Base-by-base conservation (phyloP, 2,329 filamentous ascomycete species). In the Trichoderma oligosporum region DNA sequence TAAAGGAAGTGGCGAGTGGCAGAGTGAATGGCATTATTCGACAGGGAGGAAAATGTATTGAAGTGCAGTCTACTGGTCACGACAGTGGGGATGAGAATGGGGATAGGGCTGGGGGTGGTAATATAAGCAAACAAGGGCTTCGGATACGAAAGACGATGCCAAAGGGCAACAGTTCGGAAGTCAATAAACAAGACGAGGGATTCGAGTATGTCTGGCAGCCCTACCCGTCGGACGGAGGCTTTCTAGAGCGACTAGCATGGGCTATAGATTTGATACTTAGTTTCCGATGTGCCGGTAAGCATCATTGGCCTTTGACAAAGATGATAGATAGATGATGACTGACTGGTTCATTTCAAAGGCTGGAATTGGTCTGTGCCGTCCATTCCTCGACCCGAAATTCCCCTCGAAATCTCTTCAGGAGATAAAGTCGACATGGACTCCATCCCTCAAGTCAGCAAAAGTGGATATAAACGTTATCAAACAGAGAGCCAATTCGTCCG, bases 171-270 rank as follows among this genome's bases (percentile, higher is more conserved):
- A 24, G 29, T 20, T 14, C 16, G 20, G 7, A 27, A 7, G n/a
- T 7, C 6, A 8, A 20, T 9, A 18, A 27, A n/a, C 18, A 29
- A 4, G 25, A 27, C 14, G 16, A 52, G 12, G 39, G 33, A 29
- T 71, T 72, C 44, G 76, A 81, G 57, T 85, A 84, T 56, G 78
- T 80, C 63, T 87, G 84, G 84, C 78, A 87, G 65, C 69, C 76
- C 1, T 87, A 80, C 61, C 84, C 83, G 0, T 73, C 74, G 4
- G 67, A 78, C 3, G 78, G 69, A 1, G 67, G 78, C 0, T 78
- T 84, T 44, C 51, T 65, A 22, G 68, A 78, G 38, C 77, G 84
- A 9, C 66, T 86, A 7, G 71, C 71, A 61, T 87, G 84, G 84
- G 71, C 76, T 0, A 64, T 76, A 14, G 83, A 85, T 61, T 72